Conservation (phyloP, 495 filamentous ascomycete genomes). For the Talaromyces proteolyticus region DNA sequence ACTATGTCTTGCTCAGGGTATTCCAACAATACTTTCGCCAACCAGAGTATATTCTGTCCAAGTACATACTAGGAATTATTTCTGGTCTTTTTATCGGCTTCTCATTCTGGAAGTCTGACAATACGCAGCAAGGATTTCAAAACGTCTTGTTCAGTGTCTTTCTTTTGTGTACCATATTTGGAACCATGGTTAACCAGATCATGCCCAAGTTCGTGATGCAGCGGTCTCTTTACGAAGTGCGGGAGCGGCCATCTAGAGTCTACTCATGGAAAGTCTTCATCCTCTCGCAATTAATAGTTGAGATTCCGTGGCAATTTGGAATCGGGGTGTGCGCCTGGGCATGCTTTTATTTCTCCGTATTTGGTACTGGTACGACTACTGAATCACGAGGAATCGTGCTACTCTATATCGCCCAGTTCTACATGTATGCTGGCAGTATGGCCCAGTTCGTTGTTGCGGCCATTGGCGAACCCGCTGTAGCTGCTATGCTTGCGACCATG, state of each 20-base stretch:
- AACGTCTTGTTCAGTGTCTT: conserved; percentile 81
- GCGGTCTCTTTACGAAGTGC: conserved; percentile 42
- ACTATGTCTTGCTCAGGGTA: too few relatives aligned
- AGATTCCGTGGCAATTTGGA: conserved; percentile 40
- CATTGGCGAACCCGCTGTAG: conserved; percentile 45
- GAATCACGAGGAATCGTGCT: conserved; percentile 45
- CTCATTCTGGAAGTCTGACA: conserved; percentile 69
- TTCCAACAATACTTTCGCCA: too few relatives aligned
- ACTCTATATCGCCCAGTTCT: conserved; percentile 42
- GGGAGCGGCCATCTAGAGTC: conserved; percentile 42
- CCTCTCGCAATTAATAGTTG: conserved; percentile 40
- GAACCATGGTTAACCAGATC: conserved; percentile 56
- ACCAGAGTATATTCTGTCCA: too few relatives aligned
- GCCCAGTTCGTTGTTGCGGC: conserved; percentile 51
- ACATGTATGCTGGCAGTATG: conserved; percentile 37
- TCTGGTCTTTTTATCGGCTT: conserved; percentile 75
- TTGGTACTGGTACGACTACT: conserved; percentile 27
- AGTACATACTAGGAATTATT: conserved; percentile 43
- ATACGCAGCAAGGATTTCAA: conserved; percentile 69
- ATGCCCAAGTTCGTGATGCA: conserved; percentile 44
- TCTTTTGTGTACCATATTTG: conserved; percentile 69
- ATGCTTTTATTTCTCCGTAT: conserved; percentile 44
- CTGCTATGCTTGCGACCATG: conserved; percentile 47
- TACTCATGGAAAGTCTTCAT: conserved; percentile 51
- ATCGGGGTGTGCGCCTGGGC: conserved; percentile 37